These are phyloP conservation scores for Xylaria multiplex DNA, from an alignment of 2,329 filamentous ascomycete species.

Conservation along the genomic window DNA sequence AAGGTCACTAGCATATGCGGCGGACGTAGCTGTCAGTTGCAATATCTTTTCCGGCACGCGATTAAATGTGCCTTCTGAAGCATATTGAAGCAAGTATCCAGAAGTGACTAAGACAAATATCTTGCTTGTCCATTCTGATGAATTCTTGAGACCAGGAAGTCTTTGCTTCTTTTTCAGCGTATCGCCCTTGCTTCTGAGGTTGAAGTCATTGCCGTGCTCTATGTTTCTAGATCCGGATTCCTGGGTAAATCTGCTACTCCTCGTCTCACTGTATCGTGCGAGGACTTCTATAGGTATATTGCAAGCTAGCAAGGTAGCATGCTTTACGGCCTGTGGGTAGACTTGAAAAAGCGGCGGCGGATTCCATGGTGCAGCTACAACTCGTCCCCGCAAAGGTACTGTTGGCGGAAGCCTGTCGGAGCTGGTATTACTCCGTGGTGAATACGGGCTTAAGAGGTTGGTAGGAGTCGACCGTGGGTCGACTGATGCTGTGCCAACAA, in stretches of 20 bases:
- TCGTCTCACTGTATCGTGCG: slow-evolving; percentile 67
- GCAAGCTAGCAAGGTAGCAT: slow-evolving; percentile 75
- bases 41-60: slow-evolving; percentile 78
- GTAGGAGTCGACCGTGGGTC: slow-evolving; percentile 35
- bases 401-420: slow-evolving; percentile 37
- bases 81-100: slow-evolving; percentile 79
- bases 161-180: slow-evolving; percentile 60
- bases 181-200: slow-evolving; percentile 51
- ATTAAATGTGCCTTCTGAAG: slow-evolving; percentile 75
- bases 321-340: slow-evolving; percentile 83
- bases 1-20: slow-evolving; percentile 81
- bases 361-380: slow-evolving; percentile 59
- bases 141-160: slow-evolving; percentile 54
- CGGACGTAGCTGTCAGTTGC: slow-evolving; percentile 77
- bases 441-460: slow-evolving; percentile 22
- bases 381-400: slow-evolving; percentile 26
- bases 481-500: slow-evolving; percentile 41
- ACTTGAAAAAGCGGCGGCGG: slow-evolving; percentile 86
- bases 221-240: slow-evolving; percentile 43
- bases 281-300: slow-evolving; percentile 75
- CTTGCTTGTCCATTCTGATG: slow-evolving; percentile 75
- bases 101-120: slow-evolving; percentile 77
- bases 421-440: slow-evolving; percentile 29
- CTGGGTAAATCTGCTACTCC: slow-evolving; percentile 53
- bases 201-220: slow-evolving; percentile 45